Evolutionary conservation across 495 filamentous ascomycete genomes (phyloP).

Genomic region (Xylaria castorea): DNA sequence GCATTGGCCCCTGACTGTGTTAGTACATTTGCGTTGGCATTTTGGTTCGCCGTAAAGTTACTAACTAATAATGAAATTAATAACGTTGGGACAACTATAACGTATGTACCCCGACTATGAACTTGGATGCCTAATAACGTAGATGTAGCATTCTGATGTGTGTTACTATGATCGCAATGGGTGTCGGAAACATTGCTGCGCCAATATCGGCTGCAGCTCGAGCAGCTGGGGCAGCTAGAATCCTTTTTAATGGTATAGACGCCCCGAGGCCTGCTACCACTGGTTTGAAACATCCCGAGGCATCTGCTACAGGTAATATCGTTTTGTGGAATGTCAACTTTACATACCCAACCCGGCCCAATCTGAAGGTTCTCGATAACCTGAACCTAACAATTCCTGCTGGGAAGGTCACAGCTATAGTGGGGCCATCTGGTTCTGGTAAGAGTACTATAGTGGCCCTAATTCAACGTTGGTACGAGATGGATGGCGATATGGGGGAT

Average conservation of each 20-base stretch:
- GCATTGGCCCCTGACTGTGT: slow-evolving; percentile 10
- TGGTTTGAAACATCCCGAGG: slow-evolving; percentile 55
- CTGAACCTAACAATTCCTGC: slow-evolving; percentile 66
- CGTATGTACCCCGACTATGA: slow-evolving; percentile 44
- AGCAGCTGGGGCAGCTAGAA: slow-evolving; percentile 59
- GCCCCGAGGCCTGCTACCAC: slow-evolving; percentile 53
- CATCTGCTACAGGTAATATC: slow-evolving; percentile 60
- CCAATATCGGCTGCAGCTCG: slow-evolving; percentile 58
- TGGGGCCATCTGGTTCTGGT: slow-evolving; percentile 77
- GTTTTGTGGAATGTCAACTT: slow-evolving; percentile 66
- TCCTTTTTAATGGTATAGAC: slow-evolving; percentile 65
- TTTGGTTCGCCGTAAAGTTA: slow-evolving; percentile 53
- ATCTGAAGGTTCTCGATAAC: slow-evolving; percentile 62
- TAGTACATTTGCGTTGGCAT: slow-evolving; percentile 55
- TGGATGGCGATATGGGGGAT: slow-evolving; percentile 56
- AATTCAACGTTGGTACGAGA: slow-evolving; percentile 69
- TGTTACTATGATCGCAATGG: slow-evolving; percentile 62
- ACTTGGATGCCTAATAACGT: not conserved
- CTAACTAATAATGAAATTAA: slow-evolving; percentile 42
- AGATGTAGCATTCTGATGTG: slow-evolving; percentile 60
- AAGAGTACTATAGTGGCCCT: slow-evolving; percentile 72
- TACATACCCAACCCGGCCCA: slow-evolving; percentile 68
- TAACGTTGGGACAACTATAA: slow-evolving; percentile 55
- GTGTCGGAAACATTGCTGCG: slow-evolving; percentile 56
- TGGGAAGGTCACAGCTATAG: slow-evolving; percentile 84